phyloP scores from a whole-genome alignment of 1,139 yeast genomes.

The Kurtzmaniella quercitrusa region DNA sequence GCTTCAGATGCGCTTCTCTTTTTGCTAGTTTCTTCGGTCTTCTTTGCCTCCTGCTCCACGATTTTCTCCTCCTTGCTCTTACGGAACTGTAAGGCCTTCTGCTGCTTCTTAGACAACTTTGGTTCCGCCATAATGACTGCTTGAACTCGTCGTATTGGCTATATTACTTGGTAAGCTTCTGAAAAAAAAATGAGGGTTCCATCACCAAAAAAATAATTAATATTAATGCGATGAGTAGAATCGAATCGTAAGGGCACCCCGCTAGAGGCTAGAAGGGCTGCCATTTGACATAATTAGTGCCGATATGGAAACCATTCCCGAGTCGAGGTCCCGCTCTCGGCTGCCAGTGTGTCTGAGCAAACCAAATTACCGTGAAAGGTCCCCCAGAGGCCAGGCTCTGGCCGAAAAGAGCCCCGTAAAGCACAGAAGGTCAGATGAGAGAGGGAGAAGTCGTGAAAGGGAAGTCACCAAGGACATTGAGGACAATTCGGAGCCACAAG shows the following conservation, averaged over 20 bases:
- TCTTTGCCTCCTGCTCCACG: slow-evolving; percentile 15
- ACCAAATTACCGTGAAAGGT: slow-evolving; percentile 13
- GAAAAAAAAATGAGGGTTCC: neutral
- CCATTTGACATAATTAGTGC: neutral
- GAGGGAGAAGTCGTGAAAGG: slow-evolving; percentile 25
- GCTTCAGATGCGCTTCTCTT: slow-evolving; percentile 10
- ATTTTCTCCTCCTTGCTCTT: slow-evolving; percentile 41
- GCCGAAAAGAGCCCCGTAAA: slow-evolving; percentile 7
- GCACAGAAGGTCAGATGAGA: slow-evolving; percentile 8
- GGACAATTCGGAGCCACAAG: slow-evolving; percentile 14
- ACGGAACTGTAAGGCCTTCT: slow-evolving; percentile 71
- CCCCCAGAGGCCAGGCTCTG: slow-evolving; percentile 10
- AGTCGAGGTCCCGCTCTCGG: slow-evolving; percentile 18
- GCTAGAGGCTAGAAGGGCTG: neutral
- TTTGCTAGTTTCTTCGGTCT: slow-evolving; percentile 17
- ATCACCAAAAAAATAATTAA: neutral
- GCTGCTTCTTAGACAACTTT: slow-evolving; percentile 69
- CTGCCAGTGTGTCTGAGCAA: slow-evolving; percentile 15
- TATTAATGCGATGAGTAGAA: neutral
- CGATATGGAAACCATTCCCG: neutral
- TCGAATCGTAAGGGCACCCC: neutral
- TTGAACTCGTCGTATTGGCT: no score
- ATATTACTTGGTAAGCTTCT: no score
- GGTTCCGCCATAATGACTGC: slow-evolving; percentile 21
- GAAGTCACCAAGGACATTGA: slow-evolving; percentile 4